These are phyloP conservation scores for Phycomyces blakesleeanus DNA, from an alignment of 192 early-diverging fungal species.

Conservation along the genomic window DNA sequence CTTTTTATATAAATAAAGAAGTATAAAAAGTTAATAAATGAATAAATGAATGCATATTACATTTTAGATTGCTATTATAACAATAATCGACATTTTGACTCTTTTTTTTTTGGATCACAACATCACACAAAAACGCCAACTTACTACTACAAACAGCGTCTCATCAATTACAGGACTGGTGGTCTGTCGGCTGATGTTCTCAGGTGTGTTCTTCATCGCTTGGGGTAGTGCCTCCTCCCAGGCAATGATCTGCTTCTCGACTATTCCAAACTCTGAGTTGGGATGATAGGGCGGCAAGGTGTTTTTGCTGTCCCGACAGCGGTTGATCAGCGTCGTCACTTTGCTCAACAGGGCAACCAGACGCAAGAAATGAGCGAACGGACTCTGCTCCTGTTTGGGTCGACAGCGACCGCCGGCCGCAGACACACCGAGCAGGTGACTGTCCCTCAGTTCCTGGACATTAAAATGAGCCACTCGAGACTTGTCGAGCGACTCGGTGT, in stretches of 20 bases:
- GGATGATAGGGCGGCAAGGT: slow-evolving; percentile 39
- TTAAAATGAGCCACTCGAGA: slow-evolving; percentile 5
- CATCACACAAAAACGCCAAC: no score
- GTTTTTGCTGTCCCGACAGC: slow-evolving; percentile 28
- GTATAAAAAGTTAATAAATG: slow-evolving; percentile 23
- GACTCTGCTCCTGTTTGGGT: not conserved
- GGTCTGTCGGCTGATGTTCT: slow-evolving; percentile 33
- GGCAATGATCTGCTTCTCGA: slow-evolving; percentile 31
- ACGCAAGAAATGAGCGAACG: slow-evolving; percentile 37
- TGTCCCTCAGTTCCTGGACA: slow-evolving; percentile 7
- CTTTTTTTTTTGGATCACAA: not conserved
- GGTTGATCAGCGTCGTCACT: slow-evolving; percentile 44
- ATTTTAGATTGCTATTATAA: not conserved
- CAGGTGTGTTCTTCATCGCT: slow-evolving; percentile 33
- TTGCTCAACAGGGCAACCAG: slow-evolving; percentile 41
- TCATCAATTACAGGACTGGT: slow-evolving; percentile 25
- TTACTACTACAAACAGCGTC: slow-evolving; percentile 13
- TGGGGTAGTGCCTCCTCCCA: slow-evolving; percentile 39
- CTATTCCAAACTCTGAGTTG: slow-evolving; percentile 40
- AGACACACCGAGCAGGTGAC: slow-evolving; percentile 5
- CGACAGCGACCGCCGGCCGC: not conserved
- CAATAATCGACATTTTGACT: not conserved
- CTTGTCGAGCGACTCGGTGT: slow-evolving; percentile 20
- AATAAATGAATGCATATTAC: not conserved
- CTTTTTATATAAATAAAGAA: no score